A percentile compares a stretch with the other conserved stretches of the same genome.
Conservation (phyloP, 768 basidiomycete genomes). For the Lenzites betulinus region DNA sequence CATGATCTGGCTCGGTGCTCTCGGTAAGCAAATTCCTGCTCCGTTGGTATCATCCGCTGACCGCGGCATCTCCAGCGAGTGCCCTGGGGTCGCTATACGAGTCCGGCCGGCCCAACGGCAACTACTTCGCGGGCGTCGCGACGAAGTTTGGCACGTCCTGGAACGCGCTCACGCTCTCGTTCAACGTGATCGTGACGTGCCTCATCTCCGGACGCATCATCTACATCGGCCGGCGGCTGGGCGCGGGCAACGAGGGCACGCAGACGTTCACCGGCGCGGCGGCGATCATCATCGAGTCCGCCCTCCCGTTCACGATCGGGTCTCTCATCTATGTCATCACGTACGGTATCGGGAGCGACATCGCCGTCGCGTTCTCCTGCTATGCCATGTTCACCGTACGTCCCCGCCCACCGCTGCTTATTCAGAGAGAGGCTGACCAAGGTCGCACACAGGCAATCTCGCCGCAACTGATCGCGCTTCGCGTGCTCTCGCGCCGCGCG, state of each 20-base stretch:
- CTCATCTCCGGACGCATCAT: conserved; percentile 43
- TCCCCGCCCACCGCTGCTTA: conserved; percentile 2
- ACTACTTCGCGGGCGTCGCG: conserved; percentile 42
- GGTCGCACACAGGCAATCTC: conserved; percentile 12
- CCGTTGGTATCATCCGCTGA: not conserved
- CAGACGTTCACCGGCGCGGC: conserved; percentile 41
- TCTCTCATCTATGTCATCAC: conserved; percentile 43
- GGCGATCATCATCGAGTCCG: conserved; percentile 43
- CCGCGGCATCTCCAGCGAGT: conserved; percentile 32
- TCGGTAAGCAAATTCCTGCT: conserved; percentile 18
- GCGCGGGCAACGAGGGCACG: conserved; percentile 28
- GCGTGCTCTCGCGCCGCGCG: conserved; percentile 19
- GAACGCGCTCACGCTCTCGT: conserved; percentile 41
- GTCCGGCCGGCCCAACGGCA: conserved; percentile 41
- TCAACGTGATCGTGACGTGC: conserved; percentile 45
- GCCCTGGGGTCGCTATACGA: conserved; percentile 44
- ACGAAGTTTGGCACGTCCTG: conserved; percentile 44
- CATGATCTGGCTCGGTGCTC: conserved; percentile 27
- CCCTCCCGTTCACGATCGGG: conserved; percentile 41
- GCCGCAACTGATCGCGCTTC: conserved; percentile 22
- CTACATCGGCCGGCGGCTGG: conserved; percentile 32
- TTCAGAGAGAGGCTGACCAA: not conserved
- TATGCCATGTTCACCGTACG: conserved; percentile 46
- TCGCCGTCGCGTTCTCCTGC: conserved; percentile 41
- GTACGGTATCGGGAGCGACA: conserved; percentile 37